Percentiles rank a stretch among this genome's conserved stretches.
phyloP scores from a whole-genome alignment of 257 asterid species.

The Jasminum sambac region DNA sequence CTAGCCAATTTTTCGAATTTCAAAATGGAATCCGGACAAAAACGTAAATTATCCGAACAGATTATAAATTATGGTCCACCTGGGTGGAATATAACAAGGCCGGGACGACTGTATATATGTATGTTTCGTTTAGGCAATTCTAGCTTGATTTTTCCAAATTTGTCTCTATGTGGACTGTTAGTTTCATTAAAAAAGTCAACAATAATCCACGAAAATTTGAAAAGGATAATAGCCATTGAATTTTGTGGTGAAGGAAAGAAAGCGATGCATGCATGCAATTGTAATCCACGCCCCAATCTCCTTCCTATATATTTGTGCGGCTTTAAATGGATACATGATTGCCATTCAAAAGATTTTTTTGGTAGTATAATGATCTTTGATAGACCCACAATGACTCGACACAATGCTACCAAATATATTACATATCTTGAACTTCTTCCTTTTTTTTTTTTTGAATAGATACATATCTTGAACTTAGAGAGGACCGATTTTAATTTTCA shows the following conservation, averaged over 20 bases:
- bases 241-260: conserved; percentile 1
- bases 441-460: no score
- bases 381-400: not conserved
- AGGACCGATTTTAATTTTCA: no score
- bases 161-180: not conserved
- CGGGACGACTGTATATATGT: not conserved
- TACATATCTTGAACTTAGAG: no score
- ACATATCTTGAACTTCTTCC: no score
- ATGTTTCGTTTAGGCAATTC: not conserved
- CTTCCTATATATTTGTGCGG: not conserved
- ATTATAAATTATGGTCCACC: no score
- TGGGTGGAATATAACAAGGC: no score
- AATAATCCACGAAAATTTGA: not conserved
- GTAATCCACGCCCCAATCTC: not conserved
- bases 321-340: not conserved
- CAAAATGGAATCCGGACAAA: no score
- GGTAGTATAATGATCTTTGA: not conserved
- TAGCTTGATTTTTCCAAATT: not conserved
- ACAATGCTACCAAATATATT: not conserved
- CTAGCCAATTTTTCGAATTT: no score
- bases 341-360: not conserved
- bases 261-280: conserved; percentile 1
- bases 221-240: not conserved
- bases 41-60: no score
- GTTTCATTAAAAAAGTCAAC: not conserved